These are phyloP conservation scores for Exophiala oligosperma DNA, from an alignment of 2,329 filamentous ascomycete species.

Conservation along the genomic window DNA sequence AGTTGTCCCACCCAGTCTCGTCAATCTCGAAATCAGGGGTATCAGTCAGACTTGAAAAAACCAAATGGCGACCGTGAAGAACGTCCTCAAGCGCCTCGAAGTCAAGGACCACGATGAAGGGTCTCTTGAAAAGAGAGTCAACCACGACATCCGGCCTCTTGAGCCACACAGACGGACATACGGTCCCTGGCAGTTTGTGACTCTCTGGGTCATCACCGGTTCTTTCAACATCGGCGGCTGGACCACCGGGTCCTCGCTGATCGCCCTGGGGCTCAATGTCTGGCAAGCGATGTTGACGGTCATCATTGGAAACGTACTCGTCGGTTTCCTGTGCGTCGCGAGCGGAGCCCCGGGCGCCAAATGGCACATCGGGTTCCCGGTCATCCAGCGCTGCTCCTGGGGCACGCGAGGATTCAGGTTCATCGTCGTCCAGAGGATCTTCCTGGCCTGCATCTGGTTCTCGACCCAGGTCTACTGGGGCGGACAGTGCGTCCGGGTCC, in stretches of 20 bases:
- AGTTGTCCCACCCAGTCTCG: neutral
- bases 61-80: neutral
- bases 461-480: slow-evolving; percentile 15
- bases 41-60: no score
- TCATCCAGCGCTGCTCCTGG: slow-evolving; percentile 29
- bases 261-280: slow-evolving; percentile 31
- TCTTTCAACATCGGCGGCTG: slow-evolving; percentile 34
- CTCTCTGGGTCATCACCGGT: slow-evolving; percentile 21
- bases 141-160: slow-evolving; percentile 50
- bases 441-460: slow-evolving; percentile 28
- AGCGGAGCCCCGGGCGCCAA: slow-evolving; percentile 28
- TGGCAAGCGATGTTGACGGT: slow-evolving; percentile 31
- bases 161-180: slow-evolving; percentile 79
- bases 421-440: slow-evolving; percentile 23
- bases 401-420: slow-evolving; percentile 28
- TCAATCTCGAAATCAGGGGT: neutral
- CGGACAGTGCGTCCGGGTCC: slow-evolving; percentile 12
- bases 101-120: slow-evolving; percentile 1
- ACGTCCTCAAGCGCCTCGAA: slow-evolving; percentile 4
- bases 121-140: neutral
- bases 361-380: slow-evolving; percentile 32
- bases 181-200: slow-evolving; percentile 75
- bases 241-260: slow-evolving; percentile 33
- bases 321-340: slow-evolving; percentile 23
- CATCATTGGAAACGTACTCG: slow-evolving; percentile 27